These are phyloP conservation scores for Macrophomina pseudophaseolina DNA, from an alignment of 2,329 filamentous ascomycete genomes.

Conservation along the genomic window DNA sequence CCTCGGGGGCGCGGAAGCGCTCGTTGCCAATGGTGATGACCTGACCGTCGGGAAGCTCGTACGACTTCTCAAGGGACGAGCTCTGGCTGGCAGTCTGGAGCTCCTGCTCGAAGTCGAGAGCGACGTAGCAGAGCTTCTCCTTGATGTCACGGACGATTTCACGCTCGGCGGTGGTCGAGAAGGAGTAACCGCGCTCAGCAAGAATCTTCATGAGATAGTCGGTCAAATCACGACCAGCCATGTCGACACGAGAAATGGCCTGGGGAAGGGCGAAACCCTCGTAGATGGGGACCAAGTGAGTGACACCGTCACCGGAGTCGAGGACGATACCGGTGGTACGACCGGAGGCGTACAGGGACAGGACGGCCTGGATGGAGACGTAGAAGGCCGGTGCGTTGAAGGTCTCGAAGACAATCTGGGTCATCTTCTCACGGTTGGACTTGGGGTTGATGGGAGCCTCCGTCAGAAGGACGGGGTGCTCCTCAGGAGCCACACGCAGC, in stretches of 20 bases:
- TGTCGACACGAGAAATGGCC: constrained; percentile 99
- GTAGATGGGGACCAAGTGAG: constrained; percentile 99
- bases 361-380: constrained; percentile 99
- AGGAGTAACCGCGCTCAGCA: constrained; percentile 98
- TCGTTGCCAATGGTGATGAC: constrained; percentile 99
- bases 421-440: constrained; percentile 99
- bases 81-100: constrained; percentile 99
- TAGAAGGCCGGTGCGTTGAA: constrained; percentile 99
- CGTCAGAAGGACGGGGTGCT: constrained; percentile 98
- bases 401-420: constrained; percentile 99
- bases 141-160: constrained; percentile 99
- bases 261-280: constrained; percentile 99
- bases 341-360: constrained; percentile 99
- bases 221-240: constrained; percentile 99
- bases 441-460: constrained; percentile 99
- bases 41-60: constrained; percentile 99
- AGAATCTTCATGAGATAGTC: constrained; percentile 99
- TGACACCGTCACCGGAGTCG: constrained; percentile 99
- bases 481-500: constrained; percentile 98
- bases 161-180: constrained; percentile 99
- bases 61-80: constrained; percentile 99
- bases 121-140: constrained; percentile 99
- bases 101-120: constrained; percentile 99
- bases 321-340: constrained; percentile 99
- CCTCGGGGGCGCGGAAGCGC: constrained; percentile 99